Evolutionary conservation across 768 basidiomycete genomes (phyloP).

Genomic region (Paxillus involutus): DNA sequence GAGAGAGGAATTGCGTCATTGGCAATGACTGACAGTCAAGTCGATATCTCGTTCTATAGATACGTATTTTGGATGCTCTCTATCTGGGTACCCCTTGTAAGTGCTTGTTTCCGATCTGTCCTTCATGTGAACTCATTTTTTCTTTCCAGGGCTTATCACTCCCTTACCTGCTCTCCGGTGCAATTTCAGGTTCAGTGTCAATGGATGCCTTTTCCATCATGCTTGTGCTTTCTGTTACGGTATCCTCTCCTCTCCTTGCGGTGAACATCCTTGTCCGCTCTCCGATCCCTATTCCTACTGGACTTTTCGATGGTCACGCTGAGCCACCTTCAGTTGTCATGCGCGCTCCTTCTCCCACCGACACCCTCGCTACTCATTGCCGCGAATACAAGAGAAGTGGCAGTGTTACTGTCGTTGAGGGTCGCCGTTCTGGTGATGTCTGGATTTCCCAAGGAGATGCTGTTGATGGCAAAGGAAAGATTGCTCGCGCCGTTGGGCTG

Average conservation of each 20-base stretch:
- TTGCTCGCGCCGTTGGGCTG: conserved; percentile 63
- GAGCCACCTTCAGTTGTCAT: conserved; percentile 42
- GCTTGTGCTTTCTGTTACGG: conserved; percentile 61
- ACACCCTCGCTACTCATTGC: conserved; percentile 24
- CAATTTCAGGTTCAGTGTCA: conserved; percentile 39
- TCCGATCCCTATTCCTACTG: conserved; percentile 65
- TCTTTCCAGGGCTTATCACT: conserved; percentile 52
- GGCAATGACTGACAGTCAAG: conserved; percentile 42
- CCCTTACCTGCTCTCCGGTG: conserved; percentile 54
- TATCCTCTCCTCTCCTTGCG: conserved; percentile 67
- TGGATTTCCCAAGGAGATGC: conserved; percentile 77
- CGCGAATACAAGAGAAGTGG: conserved; percentile 61
- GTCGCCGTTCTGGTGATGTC: conserved; percentile 70
- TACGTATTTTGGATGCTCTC: conserved; percentile 62
- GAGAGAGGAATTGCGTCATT: conserved; percentile 55
- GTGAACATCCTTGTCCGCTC: conserved; percentile 59
- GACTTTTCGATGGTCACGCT: conserved; percentile 55
- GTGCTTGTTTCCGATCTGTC: conserved; percentile 24
- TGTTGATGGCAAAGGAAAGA: conserved; percentile 59
- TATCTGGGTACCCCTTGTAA: conserved; percentile 70
- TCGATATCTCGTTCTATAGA: conserved; percentile 57
- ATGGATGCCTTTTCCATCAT: conserved; percentile 46
- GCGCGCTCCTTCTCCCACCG: conserved; percentile 44
- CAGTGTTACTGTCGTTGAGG: conserved; percentile 64
- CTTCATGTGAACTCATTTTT: neutral